Percentiles rank a stretch among this genome's conserved stretches.
Conservation (phyloP, 2,329 filamentous ascomycete genomes). For the Apiospora hydei region DNA sequence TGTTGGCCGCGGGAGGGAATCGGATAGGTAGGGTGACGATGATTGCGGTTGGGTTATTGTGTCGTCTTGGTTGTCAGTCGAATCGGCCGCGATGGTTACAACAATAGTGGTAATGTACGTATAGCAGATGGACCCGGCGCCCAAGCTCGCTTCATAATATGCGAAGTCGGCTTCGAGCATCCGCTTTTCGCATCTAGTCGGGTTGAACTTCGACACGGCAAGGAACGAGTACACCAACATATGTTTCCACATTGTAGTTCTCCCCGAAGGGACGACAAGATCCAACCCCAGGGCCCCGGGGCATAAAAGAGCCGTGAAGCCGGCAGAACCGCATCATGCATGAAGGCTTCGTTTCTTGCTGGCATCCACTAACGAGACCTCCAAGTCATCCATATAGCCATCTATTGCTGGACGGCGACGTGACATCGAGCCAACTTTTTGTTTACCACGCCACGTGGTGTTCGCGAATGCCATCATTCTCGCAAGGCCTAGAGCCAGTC, state of each 20-base stretch:
- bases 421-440: background rate
- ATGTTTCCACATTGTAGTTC: background rate
- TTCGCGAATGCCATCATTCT: background rate
- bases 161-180: background rate
- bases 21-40: background rate
- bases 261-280: background rate
- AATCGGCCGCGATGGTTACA: slow-evolving; percentile 19
- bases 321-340: background rate
- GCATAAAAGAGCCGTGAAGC: background rate
- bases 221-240: background rate
- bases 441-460: background rate
- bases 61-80: background rate
- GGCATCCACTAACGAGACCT: background rate
- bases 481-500: background rate
- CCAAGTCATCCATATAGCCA: background rate
- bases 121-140: slow-evolving; percentile 28
- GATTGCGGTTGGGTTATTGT: background rate
- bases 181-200: background rate
- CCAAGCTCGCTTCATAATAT: background rate
- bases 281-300: background rate
- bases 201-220: background rate
- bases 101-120: slow-evolving; percentile 34
- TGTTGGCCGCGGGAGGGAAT: background rate
- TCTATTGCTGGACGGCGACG: background rate
- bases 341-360: background rate